These are phyloP conservation scores for Pulveroboletus sp. DNA, from an alignment of 768 basidiomycete species.

Conservation along the genomic window DNA sequence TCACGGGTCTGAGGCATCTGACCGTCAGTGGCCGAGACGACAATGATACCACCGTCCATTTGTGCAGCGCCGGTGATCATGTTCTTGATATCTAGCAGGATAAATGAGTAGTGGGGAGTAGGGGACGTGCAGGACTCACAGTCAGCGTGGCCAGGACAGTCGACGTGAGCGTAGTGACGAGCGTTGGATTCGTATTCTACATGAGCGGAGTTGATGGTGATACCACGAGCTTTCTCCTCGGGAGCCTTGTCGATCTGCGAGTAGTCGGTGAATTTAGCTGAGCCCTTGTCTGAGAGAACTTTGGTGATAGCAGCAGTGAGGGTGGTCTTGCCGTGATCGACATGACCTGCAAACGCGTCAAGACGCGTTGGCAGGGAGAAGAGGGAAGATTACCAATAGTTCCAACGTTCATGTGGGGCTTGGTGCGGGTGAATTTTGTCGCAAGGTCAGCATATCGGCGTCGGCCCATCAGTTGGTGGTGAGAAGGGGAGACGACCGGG, in stretches of 20 bases:
- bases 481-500: neutral
- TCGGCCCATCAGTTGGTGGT: conserved; percentile 1
- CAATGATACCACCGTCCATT: conserved; percentile 94
- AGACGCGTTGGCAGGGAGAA: conserved; percentile 11
- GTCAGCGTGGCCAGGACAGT: conserved; percentile 95
- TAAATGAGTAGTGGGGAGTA: conserved; percentile 2
- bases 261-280: conserved; percentile 89
- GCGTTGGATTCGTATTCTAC: conserved; percentile 93
- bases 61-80: conserved; percentile 99
- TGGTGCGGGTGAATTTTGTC: conserved; percentile 60
- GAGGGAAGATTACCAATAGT: conserved; percentile 60
- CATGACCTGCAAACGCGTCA: conserved; percentile 55
- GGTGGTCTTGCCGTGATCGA: conserved; percentile 98
- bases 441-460: conserved; percentile 73
- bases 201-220: conserved; percentile 98
- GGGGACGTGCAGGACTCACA: conserved; percentile 46
- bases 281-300: conserved; percentile 72
- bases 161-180: conserved; percentile 96
- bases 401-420: conserved; percentile 94
- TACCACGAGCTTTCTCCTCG: conserved; percentile 98
- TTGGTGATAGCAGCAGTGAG: conserved; percentile 95
- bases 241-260: conserved; percentile 98
- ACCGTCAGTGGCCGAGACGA: conserved; percentile 97
- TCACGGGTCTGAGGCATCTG: conserved; percentile 99
- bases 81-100: conserved; percentile 78